Conservation (phyloP, 192 early-diverging fungal genomes). For the Coemansia sp. region DNA sequence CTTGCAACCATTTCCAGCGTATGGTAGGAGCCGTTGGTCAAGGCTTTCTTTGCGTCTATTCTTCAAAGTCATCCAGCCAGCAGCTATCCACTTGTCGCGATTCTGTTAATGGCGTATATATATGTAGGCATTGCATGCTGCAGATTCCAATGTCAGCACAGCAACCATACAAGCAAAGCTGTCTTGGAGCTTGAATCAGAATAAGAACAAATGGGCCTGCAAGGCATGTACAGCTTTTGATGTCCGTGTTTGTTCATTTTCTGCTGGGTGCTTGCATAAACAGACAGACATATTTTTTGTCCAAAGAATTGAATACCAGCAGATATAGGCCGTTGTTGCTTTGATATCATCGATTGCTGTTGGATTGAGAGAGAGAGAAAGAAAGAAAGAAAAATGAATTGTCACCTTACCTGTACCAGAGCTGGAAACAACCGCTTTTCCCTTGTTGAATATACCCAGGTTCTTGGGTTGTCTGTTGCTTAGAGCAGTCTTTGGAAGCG, state of each 20-base stretch:
- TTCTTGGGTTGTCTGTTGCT: slow-evolving; percentile 2
- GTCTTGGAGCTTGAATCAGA: background rate
- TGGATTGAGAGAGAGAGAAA: background rate
- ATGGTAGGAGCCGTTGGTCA: too few relatives aligned
- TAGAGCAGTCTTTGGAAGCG: slow-evolving; percentile 12
- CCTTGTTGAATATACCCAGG: slow-evolving; percentile 51
- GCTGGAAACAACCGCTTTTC: slow-evolving; percentile 47
- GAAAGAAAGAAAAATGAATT: too few relatives aligned
- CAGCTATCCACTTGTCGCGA: background rate
- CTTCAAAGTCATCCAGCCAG: background rate
- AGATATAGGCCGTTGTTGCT: background rate
- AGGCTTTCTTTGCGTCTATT: background rate
- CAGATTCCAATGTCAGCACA: slow-evolving; percentile 2
- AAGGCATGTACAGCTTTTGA: background rate
- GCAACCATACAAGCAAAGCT: background rate
- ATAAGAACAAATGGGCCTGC: background rate
- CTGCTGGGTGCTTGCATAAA: background rate
- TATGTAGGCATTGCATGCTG: background rate
- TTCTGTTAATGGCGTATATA: background rate
- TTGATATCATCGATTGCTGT: background rate
- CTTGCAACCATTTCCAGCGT: too few relatives aligned
- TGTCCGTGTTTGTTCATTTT: background rate
- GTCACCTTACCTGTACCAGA: slow-evolving; percentile 18
- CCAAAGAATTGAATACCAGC: background rate
- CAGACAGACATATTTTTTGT: background rate